These are phyloP conservation scores for Groenewaldozyma sp. DNA, from an alignment of 1,139 yeast genomes.

Conservation along the genomic window DNA sequence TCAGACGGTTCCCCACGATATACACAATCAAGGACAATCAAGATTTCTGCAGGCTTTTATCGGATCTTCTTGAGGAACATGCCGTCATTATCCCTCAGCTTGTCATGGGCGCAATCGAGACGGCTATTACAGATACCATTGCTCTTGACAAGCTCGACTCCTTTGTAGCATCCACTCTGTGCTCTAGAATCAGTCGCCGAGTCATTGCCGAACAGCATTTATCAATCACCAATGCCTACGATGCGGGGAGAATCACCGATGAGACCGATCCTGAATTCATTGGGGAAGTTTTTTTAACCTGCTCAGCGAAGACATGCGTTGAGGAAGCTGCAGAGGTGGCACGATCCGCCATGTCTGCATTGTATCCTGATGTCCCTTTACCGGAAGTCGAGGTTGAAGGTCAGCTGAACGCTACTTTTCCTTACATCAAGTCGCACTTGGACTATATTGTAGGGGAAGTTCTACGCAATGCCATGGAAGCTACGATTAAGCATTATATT, in stretches of 20 bases:
- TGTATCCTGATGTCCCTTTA: constrained; percentile 47
- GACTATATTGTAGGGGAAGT: constrained; percentile 83
- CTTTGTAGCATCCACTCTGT: constrained; percentile 64
- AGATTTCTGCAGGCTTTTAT: constrained; percentile 54
- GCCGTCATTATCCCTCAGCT: constrained; percentile 73
- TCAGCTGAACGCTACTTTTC: constrained; percentile 43
- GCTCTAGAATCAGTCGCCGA: constrained; percentile 83
- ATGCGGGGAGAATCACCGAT: constrained; percentile 22
- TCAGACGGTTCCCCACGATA: constrained; percentile 63
- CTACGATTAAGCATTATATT: constrained; percentile 42
- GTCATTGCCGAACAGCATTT: constrained; percentile 87
- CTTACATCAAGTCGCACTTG: constrained; percentile 77
- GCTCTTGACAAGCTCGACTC: constrained; percentile 57
- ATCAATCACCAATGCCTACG: constrained; percentile 60
- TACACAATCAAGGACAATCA: constrained; percentile 64
- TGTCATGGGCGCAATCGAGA: constrained; percentile 88
- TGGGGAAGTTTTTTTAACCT: constrained; percentile 77
- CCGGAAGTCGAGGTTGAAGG: constrained; percentile 76
- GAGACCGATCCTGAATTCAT: constrained; percentile 52
- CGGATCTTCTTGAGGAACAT: constrained; percentile 60
- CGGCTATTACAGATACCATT: constrained; percentile 49
- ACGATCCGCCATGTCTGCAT: constrained; percentile 29
- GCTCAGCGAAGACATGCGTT: constrained; percentile 67
- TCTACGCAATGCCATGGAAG: constrained; percentile 73
- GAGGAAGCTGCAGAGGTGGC: constrained; percentile 46